Conservation (phyloP, 2,329 filamentous ascomycete genomes). For the Calonectria pseudoreteaudii region DNA sequence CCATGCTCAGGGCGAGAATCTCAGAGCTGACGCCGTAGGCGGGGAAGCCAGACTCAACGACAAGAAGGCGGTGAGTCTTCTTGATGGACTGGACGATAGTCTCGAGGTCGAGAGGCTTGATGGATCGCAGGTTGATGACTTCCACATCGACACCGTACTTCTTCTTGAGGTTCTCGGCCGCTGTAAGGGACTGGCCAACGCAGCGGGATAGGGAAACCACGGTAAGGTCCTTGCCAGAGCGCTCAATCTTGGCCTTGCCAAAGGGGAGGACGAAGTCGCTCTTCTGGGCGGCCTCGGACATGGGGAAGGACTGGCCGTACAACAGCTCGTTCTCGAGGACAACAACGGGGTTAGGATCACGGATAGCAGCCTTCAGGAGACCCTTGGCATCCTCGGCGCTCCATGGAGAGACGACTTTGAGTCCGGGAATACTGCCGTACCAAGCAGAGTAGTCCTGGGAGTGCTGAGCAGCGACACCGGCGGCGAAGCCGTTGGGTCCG, state of each 20-base stretch:
- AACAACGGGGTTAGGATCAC: slow-evolving; percentile 96
- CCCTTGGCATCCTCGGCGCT: slow-evolving; percentile 98
- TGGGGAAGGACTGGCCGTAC: slow-evolving; percentile 95
- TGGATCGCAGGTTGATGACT: slow-evolving; percentile 96
- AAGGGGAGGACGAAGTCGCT: slow-evolving; percentile 97
- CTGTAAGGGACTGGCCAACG: slow-evolving; percentile 89
- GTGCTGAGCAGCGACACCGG: slow-evolving; percentile 97
- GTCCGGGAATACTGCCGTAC: slow-evolving; percentile 97
- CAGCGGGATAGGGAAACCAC: slow-evolving; percentile 95
- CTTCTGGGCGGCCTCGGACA: slow-evolving; percentile 96
- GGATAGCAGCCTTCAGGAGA: slow-evolving; percentile 95
- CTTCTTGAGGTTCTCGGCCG: slow-evolving; percentile 92
- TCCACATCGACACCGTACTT: slow-evolving; percentile 97
- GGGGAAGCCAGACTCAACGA: slow-evolving; percentile 95
- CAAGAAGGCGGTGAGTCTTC: slow-evolving; percentile 94
- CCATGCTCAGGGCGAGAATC: slow-evolving; percentile 93
- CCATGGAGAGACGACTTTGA: slow-evolving; percentile 98
- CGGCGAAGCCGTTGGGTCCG: slow-evolving; percentile 96
- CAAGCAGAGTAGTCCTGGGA: slow-evolving; percentile 98
- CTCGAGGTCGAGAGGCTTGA: slow-evolving; percentile 97
- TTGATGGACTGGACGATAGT: slow-evolving; percentile 97
- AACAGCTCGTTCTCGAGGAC: slow-evolving; percentile 90
- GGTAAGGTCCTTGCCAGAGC: slow-evolving; percentile 93
- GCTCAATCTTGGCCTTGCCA: slow-evolving; percentile 99
- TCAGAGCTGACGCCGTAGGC: slow-evolving; percentile 93